A percentile compares a stretch with the other conserved stretches of the same genome.
These are phyloP conservation scores for Entrophospora sp. DNA, from an alignment of 192 early-diverging fungal species.

Conservation along the genomic window DNA sequence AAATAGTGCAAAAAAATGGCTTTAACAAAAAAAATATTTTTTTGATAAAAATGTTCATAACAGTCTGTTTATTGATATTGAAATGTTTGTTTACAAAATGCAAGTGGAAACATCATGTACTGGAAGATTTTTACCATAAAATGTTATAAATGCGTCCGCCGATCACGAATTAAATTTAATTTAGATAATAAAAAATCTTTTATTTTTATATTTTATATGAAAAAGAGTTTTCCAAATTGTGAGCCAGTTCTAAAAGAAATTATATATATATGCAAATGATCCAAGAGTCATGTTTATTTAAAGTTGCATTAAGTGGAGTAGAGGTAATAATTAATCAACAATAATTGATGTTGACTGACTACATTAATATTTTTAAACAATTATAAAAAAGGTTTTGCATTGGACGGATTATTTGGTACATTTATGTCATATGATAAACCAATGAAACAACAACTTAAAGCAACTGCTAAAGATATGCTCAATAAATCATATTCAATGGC, in stretches of 20 bases:
- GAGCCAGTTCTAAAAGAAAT: not conserved
- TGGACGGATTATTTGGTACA: slow-evolving; percentile 85
- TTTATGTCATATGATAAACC: slow-evolving; percentile 75
- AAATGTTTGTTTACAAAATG: no score
- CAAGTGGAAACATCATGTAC: no score
- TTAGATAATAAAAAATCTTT: no score
- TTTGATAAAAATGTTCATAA: no score
- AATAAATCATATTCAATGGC: slow-evolving; percentile 68
- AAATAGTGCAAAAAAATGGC: no score
- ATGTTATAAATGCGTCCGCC: no score
- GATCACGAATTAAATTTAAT: no score
- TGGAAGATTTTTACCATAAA: no score
- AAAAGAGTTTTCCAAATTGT: no score
- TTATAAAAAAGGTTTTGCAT: slow-evolving; percentile 58
- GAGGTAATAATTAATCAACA: slow-evolving; percentile 40
- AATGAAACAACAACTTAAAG: slow-evolving; percentile 79
- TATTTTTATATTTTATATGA: no score
- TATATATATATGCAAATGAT: slow-evolving; percentile 17
- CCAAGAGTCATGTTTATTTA: slow-evolving; percentile 66
- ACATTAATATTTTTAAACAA: not conserved
- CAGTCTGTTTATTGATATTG: no score
- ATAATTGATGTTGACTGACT: not conserved
- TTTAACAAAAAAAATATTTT: no score
- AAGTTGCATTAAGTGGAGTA: slow-evolving; percentile 57
- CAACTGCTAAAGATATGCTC: slow-evolving; percentile 85